These are phyloP conservation scores for Scenedesmus sp. DNA, from an alignment of 163 green algal genomes.

Conservation along the genomic window DNA sequence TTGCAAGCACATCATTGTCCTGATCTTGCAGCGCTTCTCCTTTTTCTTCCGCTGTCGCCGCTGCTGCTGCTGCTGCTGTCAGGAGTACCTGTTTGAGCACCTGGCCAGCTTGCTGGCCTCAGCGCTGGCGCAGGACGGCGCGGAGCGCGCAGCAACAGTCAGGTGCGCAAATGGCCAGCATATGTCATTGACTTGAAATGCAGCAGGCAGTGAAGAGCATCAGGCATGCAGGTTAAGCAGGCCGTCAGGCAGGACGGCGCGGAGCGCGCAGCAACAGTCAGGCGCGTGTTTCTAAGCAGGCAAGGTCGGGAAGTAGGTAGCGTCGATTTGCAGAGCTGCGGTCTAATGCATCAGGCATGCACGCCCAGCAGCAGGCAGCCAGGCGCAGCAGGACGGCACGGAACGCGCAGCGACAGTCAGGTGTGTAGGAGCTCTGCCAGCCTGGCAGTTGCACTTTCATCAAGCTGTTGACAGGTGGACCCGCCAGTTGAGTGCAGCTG, in stretches of 20 bases:
- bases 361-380: too few species aligned
- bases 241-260: too few species aligned
- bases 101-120: conserved; percentile 75
- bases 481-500: too few species aligned
- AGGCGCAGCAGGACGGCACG: not conserved
- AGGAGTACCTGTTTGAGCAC: conserved; percentile 92
- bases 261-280: conserved; percentile 48
- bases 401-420: conserved; percentile 51
- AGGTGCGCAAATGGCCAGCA: conserved; percentile 16
- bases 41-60: not conserved
- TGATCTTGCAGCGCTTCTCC: too few species aligned
- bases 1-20: not conserved
- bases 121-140: conserved; percentile 62
- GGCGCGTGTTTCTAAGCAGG: not conserved
- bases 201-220: too few species aligned
- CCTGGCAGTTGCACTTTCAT: too few species aligned
- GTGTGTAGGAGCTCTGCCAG: not conserved
- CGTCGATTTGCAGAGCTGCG: too few species aligned
- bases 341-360: too few species aligned
- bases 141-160: conserved; percentile 61
- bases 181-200: not conserved
- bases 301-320: not conserved
- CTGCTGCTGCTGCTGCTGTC: conserved; percentile 21
- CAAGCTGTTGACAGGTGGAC: too few species aligned
- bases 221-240: too few species aligned